These are phyloP conservation scores for Hymenoscyphus albidus DNA, from an alignment of 2,329 filamentous ascomycete species.

Conservation along the genomic window DNA sequence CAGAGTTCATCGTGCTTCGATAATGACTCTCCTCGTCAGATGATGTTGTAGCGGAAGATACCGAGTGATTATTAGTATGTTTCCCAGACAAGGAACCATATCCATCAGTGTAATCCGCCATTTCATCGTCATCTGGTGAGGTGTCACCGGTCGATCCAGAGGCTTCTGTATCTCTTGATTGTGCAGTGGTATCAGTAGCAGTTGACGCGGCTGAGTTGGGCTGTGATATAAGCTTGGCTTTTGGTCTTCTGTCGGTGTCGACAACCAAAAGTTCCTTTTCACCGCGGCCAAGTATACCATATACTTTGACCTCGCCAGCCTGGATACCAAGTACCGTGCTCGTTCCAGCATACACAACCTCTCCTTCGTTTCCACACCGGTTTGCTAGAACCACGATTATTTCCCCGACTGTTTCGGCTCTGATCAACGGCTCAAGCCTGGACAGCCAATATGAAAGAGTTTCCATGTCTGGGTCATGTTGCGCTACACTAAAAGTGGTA, in stretches of 20 bases:
- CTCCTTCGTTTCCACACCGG: conserved; percentile 61
- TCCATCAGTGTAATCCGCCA: conserved; percentile 9
- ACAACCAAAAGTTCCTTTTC: conserved; percentile 66
- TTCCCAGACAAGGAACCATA: conserved; percentile 8
- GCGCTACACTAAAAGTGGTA: conserved; percentile 43
- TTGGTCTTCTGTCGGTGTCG: conserved; percentile 43
- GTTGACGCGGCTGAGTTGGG: conserved; percentile 18
- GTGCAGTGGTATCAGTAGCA: conserved; percentile 6
- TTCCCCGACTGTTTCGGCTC: conserved; percentile 49
- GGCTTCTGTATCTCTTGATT: conserved; percentile 10
- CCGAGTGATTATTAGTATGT: conserved; percentile 7
- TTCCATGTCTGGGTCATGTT: conserved; percentile 63
- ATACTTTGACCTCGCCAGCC: conserved; percentile 62
- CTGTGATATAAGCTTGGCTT: conserved; percentile 26
- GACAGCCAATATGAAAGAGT: conserved; percentile 74
- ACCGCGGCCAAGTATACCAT: conserved; percentile 66
- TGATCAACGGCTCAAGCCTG: conserved; percentile 63
- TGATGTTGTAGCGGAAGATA: conserved; percentile 2
- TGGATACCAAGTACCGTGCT: conserved; percentile 67
- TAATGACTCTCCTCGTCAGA: conserved; percentile 11
- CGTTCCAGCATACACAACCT: conserved; percentile 68
- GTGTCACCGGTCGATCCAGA: conserved; percentile 11
- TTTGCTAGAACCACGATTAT: conserved; percentile 70
- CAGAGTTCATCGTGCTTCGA: conserved; percentile 3
- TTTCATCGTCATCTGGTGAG: conserved; percentile 10